Base-by-base conservation (phyloP, 352 stramenopile species). In the Thalassiosira hispida region DNA sequence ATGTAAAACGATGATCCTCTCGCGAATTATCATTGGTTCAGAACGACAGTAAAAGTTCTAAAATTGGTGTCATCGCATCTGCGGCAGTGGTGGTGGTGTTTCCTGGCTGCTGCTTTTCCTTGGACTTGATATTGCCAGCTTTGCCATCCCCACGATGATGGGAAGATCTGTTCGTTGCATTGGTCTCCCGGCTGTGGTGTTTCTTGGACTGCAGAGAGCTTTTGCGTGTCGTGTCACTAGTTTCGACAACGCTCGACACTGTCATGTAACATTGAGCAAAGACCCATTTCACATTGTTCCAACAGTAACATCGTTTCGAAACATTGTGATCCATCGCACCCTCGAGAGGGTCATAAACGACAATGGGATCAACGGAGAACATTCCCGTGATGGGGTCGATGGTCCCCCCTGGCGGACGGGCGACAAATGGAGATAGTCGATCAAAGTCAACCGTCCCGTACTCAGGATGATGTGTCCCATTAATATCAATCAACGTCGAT, bases 191-290 rank as follows among this genome's bases (percentile, higher is more conserved):
- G 46, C 53, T 49, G 56, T 64, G 14, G 25, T 31, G 12, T 40
- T 55, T 44, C 40, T 70, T 74, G 9, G 5, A 47, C 12, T 81
- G 38, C 46, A 22, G 38, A 59, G 35, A 56, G 33, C n/a, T 59
- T 72, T 75, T 75, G 46, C 55, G 42, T 16, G 40, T 53, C 16
- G 77, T 81, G 18, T 70, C 76, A 33, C 75, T 81, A 47, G 55
- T 67, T 74, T 93, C 87, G 42, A 90, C 83, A 61, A 87, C 71
- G 67, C 83, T 90, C 2, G 83, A 90, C 23, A 94, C 69, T 27
- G 89, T 93, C 65, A 88, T 87, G 52, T 91, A 94, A 42, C 82
- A 92, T 63, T 94, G 87, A 53, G 83, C 83, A 82, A 94, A 94
- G 47, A 90, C 79, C 85, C 85, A 93, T 44, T 74, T 70, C 25